Base-by-base conservation (phyloP, 257 asterid species). In the Rehmannia glutinosa region DNA sequence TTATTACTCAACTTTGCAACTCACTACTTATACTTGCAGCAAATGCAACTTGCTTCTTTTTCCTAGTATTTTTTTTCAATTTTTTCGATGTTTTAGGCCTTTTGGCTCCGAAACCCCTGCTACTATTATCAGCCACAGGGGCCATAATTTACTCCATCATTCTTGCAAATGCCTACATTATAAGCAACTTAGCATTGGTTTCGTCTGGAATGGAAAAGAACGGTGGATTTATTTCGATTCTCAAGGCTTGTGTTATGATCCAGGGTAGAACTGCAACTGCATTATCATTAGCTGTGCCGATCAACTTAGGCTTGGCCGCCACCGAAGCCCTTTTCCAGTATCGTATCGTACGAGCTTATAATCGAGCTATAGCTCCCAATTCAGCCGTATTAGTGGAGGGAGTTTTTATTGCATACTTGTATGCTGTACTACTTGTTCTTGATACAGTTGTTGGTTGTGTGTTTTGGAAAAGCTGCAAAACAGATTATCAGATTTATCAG, bases 311-410 rank as follows among this genome's bases (percentile, higher is more conserved):
- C 28, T 41, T 86, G 73, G 88, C 87, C 55, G 81, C 86, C 30
- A 68, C 79, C 39, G 94, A 84, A 74, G 85, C 82, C 21, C 74
- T 88, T 74, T 88, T 88, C 52, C 86, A 82, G 15, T 79, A 80
- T 73, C 83, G 96, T 2, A 35, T 88, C n/a, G 56, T 79, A 6
- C 62, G 76, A 63, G 78, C 52, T 47, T 83, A 66, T 64, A 43
- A 35, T 69, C 70, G 20, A 20, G 38, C 53, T 8, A 12, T 5
- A 25, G 66, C 47, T 21, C 42, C 62, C 16, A n/a, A 42, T 56
- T 58, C 72, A n/a, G 70, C 73, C 13, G 2, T 75, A 41, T 55
- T 80, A 45, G 55, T 81, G 8, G 96, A 88, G 78, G 94, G 81
- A 42, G 54, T 75, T 7, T 46, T 88, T 65, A 63, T 88, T 6